Evolutionary conservation across 208 protist genomes (phyloP).

Genomic region (Balamuthia mandrillaris): DNA sequence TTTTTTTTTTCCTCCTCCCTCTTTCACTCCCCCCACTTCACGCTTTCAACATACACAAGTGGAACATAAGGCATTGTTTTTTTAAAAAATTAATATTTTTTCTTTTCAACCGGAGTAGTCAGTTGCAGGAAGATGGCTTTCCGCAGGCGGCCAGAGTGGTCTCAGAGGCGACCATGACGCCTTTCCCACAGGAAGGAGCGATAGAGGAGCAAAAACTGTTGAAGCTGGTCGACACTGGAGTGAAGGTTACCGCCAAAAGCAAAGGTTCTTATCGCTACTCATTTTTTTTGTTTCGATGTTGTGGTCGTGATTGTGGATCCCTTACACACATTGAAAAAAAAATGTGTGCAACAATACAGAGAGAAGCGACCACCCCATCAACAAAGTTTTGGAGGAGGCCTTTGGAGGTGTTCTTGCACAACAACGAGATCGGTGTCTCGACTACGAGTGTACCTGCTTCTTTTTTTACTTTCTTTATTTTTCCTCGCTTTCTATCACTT

Average conservation of each 20-base stretch:
- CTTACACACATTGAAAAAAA: background rate
- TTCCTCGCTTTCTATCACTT: background rate
- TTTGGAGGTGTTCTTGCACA: background rate
- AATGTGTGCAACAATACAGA: background rate
- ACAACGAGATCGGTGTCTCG: background rate
- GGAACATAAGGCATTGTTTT: too few species aligned
- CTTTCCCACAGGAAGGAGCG: background rate
- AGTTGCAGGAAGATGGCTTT: constrained; percentile 14
- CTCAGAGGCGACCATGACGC: background rate
- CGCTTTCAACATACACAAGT: too few species aligned
- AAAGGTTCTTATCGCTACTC: background rate
- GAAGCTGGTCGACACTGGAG: background rate
- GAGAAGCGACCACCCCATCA: background rate
- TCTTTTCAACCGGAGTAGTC: background rate
- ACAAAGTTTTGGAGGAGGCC: background rate
- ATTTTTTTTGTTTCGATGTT: background rate
- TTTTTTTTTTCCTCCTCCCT: background rate
- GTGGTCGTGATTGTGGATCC: background rate
- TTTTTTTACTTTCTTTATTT: background rate
- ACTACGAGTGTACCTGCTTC: background rate
- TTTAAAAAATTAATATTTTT: background rate
- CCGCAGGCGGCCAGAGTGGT: background rate
- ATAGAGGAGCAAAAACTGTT: background rate
- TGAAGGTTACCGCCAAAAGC: background rate
- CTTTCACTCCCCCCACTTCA: background rate